Evolutionary conservation across 306 rosid genomes (phyloP), one percentile per base, ranked within the genome.

Genomic region (Quercus gilva): DNA sequence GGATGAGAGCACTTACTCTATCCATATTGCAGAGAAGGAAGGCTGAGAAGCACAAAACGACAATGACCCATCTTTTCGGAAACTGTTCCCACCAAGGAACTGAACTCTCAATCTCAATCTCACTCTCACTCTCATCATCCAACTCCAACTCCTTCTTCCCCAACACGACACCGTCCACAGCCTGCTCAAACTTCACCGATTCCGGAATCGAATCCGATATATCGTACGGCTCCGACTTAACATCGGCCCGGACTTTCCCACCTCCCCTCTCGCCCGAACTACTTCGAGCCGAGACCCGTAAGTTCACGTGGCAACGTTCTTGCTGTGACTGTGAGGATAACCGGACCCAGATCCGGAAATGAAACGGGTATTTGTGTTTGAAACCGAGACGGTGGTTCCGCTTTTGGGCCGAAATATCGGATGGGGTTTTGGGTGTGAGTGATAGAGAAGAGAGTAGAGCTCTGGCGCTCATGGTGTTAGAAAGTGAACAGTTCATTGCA

Each of bases 1-100:
- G 17, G 55, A 25, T 4, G 20, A 55, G 3, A 12, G 18, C 55
- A 29, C 81, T 85, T 85, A 93, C 99, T 84, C 99, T 93, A 43
- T 96, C 99, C 99, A 96, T 96, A 52, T 96, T 96, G 87, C 99
- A 96, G 0, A 96, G 96, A 80, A 96, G 94, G 74, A 96, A 96
- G 25, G 99, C 96, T 0, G 99, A 80, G 75, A 96, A 96, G 76
- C 99, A 96, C 55, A 96, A 90, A 80, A 92, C 53, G 57, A 96
- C 99, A 43, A 96, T 96, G 68, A 96, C 85, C 99, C 99, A 96
- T 86, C 99, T 78, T 74, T 93, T 96, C 0, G 98, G 99, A 57
- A 96, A 88, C 71, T 78, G 85, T 73, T 88, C 84, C 95, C 92
- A 89, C 98, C 97, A 95, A 0, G 90, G 84, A 68, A 68, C 52